Conservation (phyloP, 495 filamentous ascomycete species). For the Xylaria intraflava region DNA sequence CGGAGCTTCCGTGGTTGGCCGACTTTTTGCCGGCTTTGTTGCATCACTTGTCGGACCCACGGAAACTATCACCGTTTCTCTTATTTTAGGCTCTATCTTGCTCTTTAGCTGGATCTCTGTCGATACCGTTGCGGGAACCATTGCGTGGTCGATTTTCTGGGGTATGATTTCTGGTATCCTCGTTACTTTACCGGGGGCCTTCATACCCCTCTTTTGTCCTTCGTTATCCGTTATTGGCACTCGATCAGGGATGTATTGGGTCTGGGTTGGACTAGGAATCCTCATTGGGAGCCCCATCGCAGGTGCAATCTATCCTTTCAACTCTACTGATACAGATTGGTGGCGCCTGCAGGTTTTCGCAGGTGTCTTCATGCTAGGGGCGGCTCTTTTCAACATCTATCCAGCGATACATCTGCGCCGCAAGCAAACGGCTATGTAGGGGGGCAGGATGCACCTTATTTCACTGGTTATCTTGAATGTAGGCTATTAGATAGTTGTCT, state of each 20-base stretch:
- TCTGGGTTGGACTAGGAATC: not conserved
- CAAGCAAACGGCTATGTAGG: too few species aligned
- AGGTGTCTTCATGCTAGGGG: not conserved
- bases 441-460: too few species aligned
- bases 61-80: not conserved
- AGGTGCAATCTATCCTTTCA: not conserved
- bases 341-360: not conserved
- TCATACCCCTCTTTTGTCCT: not conserved
- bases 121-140: not conserved
- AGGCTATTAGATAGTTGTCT: too few species aligned
- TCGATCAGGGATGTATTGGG: not conserved
- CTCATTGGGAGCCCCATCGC: not conserved
- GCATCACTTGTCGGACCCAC: not conserved
- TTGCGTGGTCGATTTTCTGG: not conserved
- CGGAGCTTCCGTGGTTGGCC: not conserved
- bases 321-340: not conserved
- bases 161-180: not conserved
- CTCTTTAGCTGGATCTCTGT: not conserved
- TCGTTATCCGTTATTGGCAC: not conserved
- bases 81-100: not conserved
- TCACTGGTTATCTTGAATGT: too few species aligned
- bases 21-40: not conserved
- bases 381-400: not conserved
- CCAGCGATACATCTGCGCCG: not conserved
- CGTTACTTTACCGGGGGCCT: not conserved